Evolutionary conservation across 768 basidiomycete species (phyloP).

Genomic region (Suillus bovinus): DNA sequence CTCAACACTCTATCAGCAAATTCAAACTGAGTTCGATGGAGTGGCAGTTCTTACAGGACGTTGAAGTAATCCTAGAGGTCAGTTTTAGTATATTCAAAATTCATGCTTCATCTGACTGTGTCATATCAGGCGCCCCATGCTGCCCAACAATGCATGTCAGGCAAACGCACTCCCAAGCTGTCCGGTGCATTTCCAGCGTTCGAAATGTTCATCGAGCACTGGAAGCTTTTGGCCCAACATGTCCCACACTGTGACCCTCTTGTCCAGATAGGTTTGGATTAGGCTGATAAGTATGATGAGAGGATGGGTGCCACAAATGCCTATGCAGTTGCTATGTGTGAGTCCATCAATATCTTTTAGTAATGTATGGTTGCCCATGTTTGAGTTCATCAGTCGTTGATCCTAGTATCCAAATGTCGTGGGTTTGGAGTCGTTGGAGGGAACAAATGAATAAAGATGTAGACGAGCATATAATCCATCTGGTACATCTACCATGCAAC

Average conservation of each 20-base stretch:
- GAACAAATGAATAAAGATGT: too few species aligned
- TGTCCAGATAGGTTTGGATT: background rate
- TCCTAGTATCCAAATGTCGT: background rate
- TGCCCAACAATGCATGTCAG: conserved; percentile 5
- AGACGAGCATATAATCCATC: too few species aligned
- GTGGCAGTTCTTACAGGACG: conserved; percentile 10
- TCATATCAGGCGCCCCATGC: conserved; percentile 3
- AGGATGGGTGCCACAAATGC: background rate
- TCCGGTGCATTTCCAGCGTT: conserved; percentile 6
- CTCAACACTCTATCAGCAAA: background rate
- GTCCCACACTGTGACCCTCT: conserved; percentile 1
- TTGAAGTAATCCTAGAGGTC: conserved; percentile 9
- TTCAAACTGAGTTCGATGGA: background rate
- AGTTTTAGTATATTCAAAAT: background rate
- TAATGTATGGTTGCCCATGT: conserved; percentile 1
- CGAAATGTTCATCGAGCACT: conserved; percentile 6
- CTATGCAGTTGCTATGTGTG: conserved; percentile 1
- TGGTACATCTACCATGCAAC: too few species aligned
- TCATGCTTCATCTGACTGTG: background rate
- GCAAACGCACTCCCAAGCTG: conserved; percentile 4
- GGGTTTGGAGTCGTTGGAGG: too few species aligned
- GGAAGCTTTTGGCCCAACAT: background rate
- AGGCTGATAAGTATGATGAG: conserved; percentile 1
- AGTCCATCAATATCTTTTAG: conserved; percentile 1
- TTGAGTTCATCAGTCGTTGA: conserved; percentile 1